Conservation (phyloP, 805 yeast species). For the Saccharomycopsis babjevae region DNA sequence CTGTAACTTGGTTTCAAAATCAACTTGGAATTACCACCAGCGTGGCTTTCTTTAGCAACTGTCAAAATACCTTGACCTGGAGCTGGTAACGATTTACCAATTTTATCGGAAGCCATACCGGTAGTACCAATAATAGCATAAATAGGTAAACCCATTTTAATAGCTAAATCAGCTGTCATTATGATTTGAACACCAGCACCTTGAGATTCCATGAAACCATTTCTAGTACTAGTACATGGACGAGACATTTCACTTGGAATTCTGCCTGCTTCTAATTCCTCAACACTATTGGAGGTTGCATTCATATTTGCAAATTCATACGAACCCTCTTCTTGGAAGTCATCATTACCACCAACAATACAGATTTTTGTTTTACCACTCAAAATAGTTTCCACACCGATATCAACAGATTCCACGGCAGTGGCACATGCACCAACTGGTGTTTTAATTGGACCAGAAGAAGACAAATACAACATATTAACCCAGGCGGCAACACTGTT, state of each 20-base stretch:
- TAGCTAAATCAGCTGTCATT: conserved; percentile 89
- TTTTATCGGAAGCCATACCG: conserved; percentile 96
- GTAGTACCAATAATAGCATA: conserved; percentile 91
- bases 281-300: conserved; percentile 85
- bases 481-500: conserved; percentile 99
- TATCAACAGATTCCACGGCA: conserved; percentile 93
- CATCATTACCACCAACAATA: conserved; percentile 98
- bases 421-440: conserved; percentile 99
- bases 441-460: conserved; percentile 98
- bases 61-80: conserved; percentile 99
- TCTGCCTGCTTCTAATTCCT: conserved; percentile 90
- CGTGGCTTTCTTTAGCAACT: conserved; percentile 90
- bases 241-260: conserved; percentile 98
- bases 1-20: conserved; percentile 87
- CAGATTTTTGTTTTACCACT: conserved; percentile 93
- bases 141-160: conserved; percentile 98
- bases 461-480: conserved; percentile 90
- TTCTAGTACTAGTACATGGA: conserved; percentile 92
- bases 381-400: conserved; percentile 88
- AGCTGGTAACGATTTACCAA: conserved; percentile 98
- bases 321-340: conserved; percentile 98
- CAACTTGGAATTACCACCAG: conserved; percentile 33
- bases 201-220: conserved; percentile 99
- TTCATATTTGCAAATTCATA: conserved; percentile 98
- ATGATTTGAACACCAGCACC: conserved; percentile 97